Evolutionary conservation across 768 basidiomycete genomes (phyloP).

Genomic region (Dacryopinax spathularia): DNA sequence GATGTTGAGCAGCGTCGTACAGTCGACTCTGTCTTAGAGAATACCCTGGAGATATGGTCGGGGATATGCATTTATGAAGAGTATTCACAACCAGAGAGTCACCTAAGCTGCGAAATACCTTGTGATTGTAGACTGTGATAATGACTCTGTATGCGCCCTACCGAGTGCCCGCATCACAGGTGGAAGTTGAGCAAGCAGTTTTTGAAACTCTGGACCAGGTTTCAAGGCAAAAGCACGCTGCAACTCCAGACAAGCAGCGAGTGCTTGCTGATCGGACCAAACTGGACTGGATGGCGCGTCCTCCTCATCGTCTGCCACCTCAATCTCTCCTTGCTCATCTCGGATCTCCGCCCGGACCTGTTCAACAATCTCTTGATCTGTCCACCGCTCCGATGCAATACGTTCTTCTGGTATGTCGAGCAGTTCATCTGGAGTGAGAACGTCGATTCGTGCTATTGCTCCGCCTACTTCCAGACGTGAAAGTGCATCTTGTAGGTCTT

Average conservation of each 20-base stretch:
- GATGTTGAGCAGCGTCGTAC: no score
- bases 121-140: not conserved
- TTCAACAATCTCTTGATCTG: not conserved
- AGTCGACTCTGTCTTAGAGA: no score
- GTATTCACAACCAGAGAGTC: no score
- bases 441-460: not conserved
- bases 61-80: no score
- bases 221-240: not conserved
- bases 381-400: not conserved
- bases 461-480: not conserved
- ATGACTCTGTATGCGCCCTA: not conserved
- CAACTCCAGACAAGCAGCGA: not conserved
- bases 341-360: not conserved
- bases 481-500: not conserved
- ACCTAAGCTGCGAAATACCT: not conserved
- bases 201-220: not conserved
- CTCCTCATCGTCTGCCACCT: not conserved
- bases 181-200: not conserved
- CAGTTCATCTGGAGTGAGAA: not conserved
- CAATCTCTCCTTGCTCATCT: not conserved
- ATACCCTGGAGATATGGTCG: no score
- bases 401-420: not conserved
- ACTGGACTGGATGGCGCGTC: not conserved
- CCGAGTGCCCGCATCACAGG: not conserved
- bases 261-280: not conserved